Conservation (phyloP, 2,329 filamentous ascomycete genomes). For the Nothopassalora personata region DNA sequence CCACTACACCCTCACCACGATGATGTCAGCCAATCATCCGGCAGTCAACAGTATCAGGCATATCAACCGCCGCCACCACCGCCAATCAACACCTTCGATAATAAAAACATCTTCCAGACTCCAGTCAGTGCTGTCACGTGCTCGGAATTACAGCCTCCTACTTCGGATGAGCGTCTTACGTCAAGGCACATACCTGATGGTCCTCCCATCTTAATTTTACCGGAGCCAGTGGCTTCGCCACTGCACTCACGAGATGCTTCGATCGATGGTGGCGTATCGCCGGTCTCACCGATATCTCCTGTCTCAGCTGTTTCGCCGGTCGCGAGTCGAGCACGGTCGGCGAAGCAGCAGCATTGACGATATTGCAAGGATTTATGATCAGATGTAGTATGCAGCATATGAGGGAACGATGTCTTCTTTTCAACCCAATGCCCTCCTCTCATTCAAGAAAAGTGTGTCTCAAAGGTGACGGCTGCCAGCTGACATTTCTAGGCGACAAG, state of each 20-base stretch:
- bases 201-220: constrained; percentile 8
- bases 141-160: not conserved
- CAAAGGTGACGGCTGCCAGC: not conserved
- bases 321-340: constrained; percentile 8
- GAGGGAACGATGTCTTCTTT: not conserved
- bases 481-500: too few species aligned
- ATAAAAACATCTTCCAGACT: constrained; percentile 5
- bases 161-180: not conserved
- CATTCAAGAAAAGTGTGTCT: not conserved
- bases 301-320: constrained; percentile 11
- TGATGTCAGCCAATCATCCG: not conserved
- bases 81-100: not conserved
- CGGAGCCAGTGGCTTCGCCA: constrained; percentile 2
- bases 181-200: not conserved
- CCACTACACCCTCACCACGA: not conserved
- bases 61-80: constrained; percentile 4
- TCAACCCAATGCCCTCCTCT: not conserved
- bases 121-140: constrained; percentile 7
- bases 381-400: not conserved
- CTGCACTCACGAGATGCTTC: constrained; percentile 10
- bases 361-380: not conserved
- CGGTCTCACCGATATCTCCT: constrained; percentile 13
- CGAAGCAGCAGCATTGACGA: not conserved
- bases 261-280: constrained; percentile 9
- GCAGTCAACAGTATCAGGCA: constrained; percentile 1